Evolutionary conservation across 768 basidiomycete genomes (phyloP).

Genomic region (Lepiota brunneoincarnata): DNA sequence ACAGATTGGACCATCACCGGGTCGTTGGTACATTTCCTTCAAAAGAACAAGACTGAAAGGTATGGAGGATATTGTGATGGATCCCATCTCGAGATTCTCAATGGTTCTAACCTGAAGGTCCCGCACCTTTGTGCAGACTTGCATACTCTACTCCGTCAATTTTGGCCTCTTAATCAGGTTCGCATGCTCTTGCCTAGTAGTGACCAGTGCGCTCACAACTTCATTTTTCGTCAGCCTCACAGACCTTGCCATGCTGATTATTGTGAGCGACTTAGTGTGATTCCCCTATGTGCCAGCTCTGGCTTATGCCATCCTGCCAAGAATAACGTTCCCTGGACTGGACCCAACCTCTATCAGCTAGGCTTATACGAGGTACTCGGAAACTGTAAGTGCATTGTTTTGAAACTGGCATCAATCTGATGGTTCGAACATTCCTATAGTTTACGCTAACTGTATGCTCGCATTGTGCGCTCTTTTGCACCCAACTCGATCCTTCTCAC

Average conservation of each 20-base stretch:
- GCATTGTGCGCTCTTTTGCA: neutral
- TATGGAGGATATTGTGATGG: neutral
- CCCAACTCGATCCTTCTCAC: neutral
- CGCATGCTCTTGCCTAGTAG: neutral
- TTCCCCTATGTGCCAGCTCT: neutral
- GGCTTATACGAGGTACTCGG: slow-evolving; percentile 1
- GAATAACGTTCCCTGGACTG: neutral
- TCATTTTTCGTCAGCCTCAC: too few relatives aligned
- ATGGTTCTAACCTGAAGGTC: neutral
- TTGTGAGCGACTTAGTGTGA: neutral
- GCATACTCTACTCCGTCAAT: neutral
- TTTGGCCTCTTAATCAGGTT: neutral
- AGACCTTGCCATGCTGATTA: neutral
- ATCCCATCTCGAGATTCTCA: neutral
- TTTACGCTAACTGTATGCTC: slow-evolving; percentile 3
- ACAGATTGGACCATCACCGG: slow-evolving; percentile 3
- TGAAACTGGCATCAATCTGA: neutral
- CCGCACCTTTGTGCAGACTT: neutral
- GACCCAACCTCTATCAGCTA: neutral
- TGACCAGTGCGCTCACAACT: neutral
- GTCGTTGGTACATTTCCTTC: neutral
- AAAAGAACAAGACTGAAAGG: neutral
- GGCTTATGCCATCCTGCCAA: neutral
- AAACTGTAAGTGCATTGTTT: neutral
- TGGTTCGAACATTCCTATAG: neutral